phyloP scores from a whole-genome alignment of 805 yeast species.

The Wickerhamiella sergipiensis region DNA sequence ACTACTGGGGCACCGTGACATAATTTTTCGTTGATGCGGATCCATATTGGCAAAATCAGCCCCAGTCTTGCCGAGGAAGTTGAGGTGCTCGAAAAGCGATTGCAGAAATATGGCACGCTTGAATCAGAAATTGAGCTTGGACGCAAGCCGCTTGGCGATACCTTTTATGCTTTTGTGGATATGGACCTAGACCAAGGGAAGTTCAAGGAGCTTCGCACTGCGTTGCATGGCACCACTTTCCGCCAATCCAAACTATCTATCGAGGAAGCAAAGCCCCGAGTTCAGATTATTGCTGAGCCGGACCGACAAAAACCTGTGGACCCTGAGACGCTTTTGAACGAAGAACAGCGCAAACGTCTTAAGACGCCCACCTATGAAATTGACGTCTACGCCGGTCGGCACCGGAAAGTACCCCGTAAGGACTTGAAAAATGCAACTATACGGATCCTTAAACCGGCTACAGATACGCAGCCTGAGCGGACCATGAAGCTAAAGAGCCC shows the following conservation, averaged over 20 bases:
- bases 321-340: conserved; percentile 24
- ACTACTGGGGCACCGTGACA: not conserved
- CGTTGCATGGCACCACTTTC: conserved; percentile 58
- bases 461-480: conserved; percentile 34
- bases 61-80: conserved; percentile 33
- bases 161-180: conserved; percentile 53
- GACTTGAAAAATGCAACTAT: conserved; percentile 42
- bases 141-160: conserved; percentile 41
- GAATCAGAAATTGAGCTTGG: conserved; percentile 35
- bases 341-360: conserved; percentile 21
- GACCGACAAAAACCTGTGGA: conserved; percentile 14
- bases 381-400: conserved; percentile 42
- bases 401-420: conserved; percentile 43
- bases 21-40: conserved; percentile 19
- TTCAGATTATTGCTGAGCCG: conserved; percentile 25
- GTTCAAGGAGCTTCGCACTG: conserved; percentile 36
- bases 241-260: conserved; percentile 59
- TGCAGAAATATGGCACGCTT: conserved; percentile 50
- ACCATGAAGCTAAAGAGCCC: conserved; percentile 42
- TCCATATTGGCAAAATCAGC: conserved; percentile 63
- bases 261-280: conserved; percentile 48
- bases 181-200: conserved; percentile 36
- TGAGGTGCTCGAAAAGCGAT: conserved; percentile 37
- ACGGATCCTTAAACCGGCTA: conserved; percentile 29
- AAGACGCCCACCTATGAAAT: conserved; percentile 17